Evolutionary conservation across 305 asterid genomes (phyloP), one percentile per base, ranked within the genome.

Genomic region (Rubia peregrina): DNA sequence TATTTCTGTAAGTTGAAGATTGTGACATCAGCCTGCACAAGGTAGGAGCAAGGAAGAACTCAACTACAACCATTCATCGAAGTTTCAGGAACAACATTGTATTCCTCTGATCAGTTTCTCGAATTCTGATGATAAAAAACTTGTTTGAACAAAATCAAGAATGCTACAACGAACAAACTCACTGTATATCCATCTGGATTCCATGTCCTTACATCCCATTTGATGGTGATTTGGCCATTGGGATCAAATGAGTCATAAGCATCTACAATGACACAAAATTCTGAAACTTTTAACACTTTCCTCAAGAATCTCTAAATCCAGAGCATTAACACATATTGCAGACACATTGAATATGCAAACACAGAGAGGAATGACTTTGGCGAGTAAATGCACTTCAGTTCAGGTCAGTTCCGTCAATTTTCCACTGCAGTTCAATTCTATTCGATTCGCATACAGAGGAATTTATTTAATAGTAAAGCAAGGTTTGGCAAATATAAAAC

Each of bases 221-320:
- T 85, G 61, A 87, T 63, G 2, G 89, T 85, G 65, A 87, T 79
- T 63, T 82, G 83, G 26, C 90, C 93, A 66, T 68, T 75, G 4
- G 90, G 90, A 78, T 87, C 93, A 22, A 87, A 83, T 26, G 85
- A 61, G 77, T 85, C 90, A 74, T 80, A 84, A 74, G 86, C 87
- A 57, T 82, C 86, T 85, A 86, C 80, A 83, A 57, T 48, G 61
- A 53, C 48, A 48, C 30, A 68, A 69, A 57, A 21, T 64, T 64
- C 17, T 5, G 16, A 16, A 42, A 2, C 17, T 42, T 42, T 61
- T 44, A 64, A 41, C 11, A 22, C 55, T 65, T 41, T 11, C 33
- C 69, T 65, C 53, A 22, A 43, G 40, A 43, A 66, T 24, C n/a
- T 11, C 70, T 4, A 1, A 5, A 43, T 65, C 38, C 41, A 43